phyloP scores from a whole-genome alignment of 106 monocot species.

The Xerophyta viscosa region DNA sequence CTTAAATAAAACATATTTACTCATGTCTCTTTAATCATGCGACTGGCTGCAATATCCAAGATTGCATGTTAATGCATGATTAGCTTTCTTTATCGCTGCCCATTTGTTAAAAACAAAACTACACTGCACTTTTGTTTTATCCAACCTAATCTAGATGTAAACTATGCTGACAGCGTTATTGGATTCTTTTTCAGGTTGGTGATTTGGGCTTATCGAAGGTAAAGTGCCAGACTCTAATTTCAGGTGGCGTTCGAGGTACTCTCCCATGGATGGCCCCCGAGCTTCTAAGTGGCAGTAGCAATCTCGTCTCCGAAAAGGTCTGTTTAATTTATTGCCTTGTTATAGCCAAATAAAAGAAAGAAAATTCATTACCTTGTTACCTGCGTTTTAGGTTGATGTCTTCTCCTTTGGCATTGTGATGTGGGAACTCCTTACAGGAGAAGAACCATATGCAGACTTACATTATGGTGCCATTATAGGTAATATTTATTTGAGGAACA shows the following conservation, averaged over 20 bases:
- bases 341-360: too few relatives aligned
- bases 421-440: constrained; percentile 90
- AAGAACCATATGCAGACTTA: constrained; percentile 87
- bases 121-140: too few relatives aligned
- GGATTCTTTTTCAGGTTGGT: constrained; percentile 57
- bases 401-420: constrained; percentile 94
- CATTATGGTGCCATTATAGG: constrained; percentile 95
- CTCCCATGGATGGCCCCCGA: constrained; percentile 99
- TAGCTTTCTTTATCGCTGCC: too few relatives aligned
- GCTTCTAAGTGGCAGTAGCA: constrained; percentile 78
- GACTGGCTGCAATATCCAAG: too few relatives aligned
- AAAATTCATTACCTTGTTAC: too few relatives aligned
- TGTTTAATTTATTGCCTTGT: not conserved
- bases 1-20: too few relatives aligned
- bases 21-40: too few relatives aligned
- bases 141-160: too few relatives aligned
- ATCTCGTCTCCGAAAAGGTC: constrained; percentile 86
- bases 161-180: too few relatives aligned
- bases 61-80: too few relatives aligned
- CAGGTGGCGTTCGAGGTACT: constrained; percentile 90
- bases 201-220: constrained; percentile 91
- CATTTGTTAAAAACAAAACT: too few relatives aligned
- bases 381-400: constrained; percentile 99
- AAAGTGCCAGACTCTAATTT: constrained; percentile 89
- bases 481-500: too few relatives aligned